Conservation (phyloP, 1,284 basidiomycete species). For the Pterulicium gracile region DNA sequence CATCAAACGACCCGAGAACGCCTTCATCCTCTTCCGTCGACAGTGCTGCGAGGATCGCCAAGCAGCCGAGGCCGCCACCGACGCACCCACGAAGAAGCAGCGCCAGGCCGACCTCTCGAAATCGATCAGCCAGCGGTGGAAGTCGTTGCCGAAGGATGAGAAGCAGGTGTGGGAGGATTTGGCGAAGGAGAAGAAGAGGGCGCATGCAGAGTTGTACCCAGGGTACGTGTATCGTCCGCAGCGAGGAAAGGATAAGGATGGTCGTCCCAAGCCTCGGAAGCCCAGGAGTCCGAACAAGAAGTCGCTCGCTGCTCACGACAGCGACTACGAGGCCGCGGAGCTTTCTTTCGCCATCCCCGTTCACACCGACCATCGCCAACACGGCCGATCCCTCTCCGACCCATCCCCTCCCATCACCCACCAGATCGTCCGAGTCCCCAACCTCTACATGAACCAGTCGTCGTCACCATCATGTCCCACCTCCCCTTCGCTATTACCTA, state of each 20-base stretch:
- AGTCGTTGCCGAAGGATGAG: constrained; percentile 48
- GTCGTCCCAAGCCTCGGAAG: constrained; percentile 17
- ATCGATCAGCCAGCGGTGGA: constrained; percentile 70
- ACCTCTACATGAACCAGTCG: constrained; percentile 40
- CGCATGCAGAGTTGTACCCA: constrained; percentile 54
- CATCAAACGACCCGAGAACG: constrained; percentile 72
- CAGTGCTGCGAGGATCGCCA: constrained; percentile 65
- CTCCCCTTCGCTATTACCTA: constrained; percentile 45
- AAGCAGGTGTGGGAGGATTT: constrained; percentile 53
- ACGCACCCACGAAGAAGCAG: constrained; percentile 34
- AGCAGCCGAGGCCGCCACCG: constrained; percentile 24
- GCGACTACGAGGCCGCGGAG: constrained; percentile 20
- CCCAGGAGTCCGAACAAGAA: constrained; percentile 32
- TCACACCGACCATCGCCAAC: constrained; percentile 20
- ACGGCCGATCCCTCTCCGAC: constrained; percentile 40
- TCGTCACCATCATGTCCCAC: constrained; percentile 44
- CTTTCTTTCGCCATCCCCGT: constrained; percentile 49
- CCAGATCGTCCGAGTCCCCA: constrained; percentile 55
- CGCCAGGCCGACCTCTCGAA: constrained; percentile 58
- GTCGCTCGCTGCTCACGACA: constrained; percentile 35
- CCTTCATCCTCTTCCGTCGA: constrained; percentile 71
- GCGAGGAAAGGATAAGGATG: constrained; percentile 47
- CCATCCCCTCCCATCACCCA: constrained; percentile 43
- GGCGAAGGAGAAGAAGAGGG: constrained; percentile 47
- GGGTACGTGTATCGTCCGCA: constrained; percentile 70